A percentile compares a stretch with the other conserved stretches of the same genome.
Evolutionary conservation across 805 yeast genomes (phyloP).

Genomic region (Saccharomyces eubayanus): DNA sequence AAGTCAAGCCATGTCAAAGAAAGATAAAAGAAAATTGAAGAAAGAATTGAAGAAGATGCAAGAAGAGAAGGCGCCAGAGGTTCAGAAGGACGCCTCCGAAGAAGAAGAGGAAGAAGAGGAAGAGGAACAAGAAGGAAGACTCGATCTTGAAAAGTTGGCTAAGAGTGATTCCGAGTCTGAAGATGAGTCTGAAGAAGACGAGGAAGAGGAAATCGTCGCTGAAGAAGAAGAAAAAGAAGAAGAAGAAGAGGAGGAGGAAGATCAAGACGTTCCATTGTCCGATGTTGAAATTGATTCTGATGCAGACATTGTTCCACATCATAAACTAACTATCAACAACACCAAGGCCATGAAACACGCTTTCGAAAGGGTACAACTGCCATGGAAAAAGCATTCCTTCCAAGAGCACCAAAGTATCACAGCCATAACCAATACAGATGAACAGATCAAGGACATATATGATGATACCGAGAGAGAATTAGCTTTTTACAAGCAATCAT

Average conservation of each 20-base stretch:
- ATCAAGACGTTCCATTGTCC: constrained; percentile 77
- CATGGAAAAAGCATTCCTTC: constrained; percentile 57
- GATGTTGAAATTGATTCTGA: constrained; percentile 91
- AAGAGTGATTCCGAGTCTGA: constrained; percentile 45
- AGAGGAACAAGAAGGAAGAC: constrained; percentile 37
- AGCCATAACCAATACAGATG: constrained; percentile 50
- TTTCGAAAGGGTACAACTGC: constrained; percentile 54
- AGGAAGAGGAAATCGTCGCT: constrained; percentile 39
- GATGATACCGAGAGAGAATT: constrained; percentile 95
- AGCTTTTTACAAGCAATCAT: constrained; percentile 90
- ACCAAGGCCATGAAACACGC: constrained; percentile 70
- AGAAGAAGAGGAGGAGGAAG: constrained; percentile 57
- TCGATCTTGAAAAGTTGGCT: constrained; percentile 48
- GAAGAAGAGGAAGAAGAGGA: constrained; percentile 34
- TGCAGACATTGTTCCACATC: constrained; percentile 88
- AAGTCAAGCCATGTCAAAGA: constrained; percentile 48
- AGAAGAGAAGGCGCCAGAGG: constrained; percentile 7
- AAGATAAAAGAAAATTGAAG: constrained; percentile 53
- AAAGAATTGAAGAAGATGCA: constrained; percentile 33
- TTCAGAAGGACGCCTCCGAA: constrained; percentile 16
- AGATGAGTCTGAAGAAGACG: constrained; percentile 27
- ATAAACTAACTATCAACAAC: constrained; percentile 83
- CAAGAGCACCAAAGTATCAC: constrained; percentile 75
- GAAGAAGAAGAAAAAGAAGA: constrained; percentile 44
- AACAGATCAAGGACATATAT: constrained; percentile 73